Base-by-base conservation (phyloP, 768 basidiomycete genomes). In the Thelephora aurantiotincta region DNA sequence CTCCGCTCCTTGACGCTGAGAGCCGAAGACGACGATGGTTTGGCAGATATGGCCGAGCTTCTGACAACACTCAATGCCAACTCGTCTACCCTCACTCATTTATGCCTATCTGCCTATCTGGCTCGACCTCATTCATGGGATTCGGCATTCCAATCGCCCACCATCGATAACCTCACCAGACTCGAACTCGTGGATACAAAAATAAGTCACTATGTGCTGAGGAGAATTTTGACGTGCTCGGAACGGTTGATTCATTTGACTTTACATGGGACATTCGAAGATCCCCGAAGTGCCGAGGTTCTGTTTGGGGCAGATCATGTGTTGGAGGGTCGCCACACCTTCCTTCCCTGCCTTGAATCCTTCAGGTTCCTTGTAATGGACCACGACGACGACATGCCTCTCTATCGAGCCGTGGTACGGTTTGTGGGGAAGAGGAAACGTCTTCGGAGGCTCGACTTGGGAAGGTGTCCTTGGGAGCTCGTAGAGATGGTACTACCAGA, bases 61-160 rank as follows among this genome's bases (percentile, higher is more conserved):
- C 71, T 77, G 20, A 69, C 68, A 0, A 76, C 81, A 9, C 72
- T 83, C 13, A 76, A 82, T 61, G 64, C 70, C 43, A 82, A 82
- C 54, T 67, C 70, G 43, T 50, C 50, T 37, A 78, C 75, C 6
- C 73, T 83, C 13, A 66, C 66, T 45, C 79, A 80, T 53, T 71
- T 83, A 46, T 71, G 74, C 44, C 73, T 83, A 44, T 78, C 78
- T n/a, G 79, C 78, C n/a, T 79, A 78, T 58, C 74, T 81, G 26
- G 68, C 69, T 44, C 70, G 78, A 35, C 65, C 70, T 46, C 80
- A 81, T 55, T 78, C 76, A 4, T 82, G 78, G 78, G 80, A 82
- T 63, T 66, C 65, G 36, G 75, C 73, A 1, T 82, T 82, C 65
- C 69, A 75, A 57, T 75, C 73, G 2, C 65, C 68, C 9, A 76